Base-by-base conservation (phyloP, 2,329 filamentous ascomycete species). In the Dothideomycetes sp. region DNA sequence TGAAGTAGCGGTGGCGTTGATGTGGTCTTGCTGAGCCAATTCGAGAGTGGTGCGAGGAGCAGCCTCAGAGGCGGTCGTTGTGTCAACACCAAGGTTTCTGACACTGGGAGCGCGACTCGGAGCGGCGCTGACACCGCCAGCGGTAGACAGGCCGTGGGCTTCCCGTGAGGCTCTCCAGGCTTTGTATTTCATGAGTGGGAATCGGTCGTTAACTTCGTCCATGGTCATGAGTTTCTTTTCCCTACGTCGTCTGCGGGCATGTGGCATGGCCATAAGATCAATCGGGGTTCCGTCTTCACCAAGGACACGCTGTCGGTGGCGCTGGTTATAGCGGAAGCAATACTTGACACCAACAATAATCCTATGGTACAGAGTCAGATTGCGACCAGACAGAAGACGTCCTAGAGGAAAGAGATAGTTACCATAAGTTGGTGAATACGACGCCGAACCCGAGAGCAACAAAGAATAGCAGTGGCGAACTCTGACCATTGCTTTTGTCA, bases 321-420 rank as follows among this genome's bases (percentile, higher is more conserved):
- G 82, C 52, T 91, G 88, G 63, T 96, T 96, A 63, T 98, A 96
- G 53, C 91, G 77, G 65, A 98, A 98, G 67, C 91, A 98, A 64
- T 98, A 98, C 67, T 98, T 98, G 47, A 98, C 91, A 52, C 91
- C 91, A 46, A 98, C 91, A 53, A 98, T 98, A 55, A 98, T 98
- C 91, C 91, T 98, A 55, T 13, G 39, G 34, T 2, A 24, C 13
- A 8, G 11, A 7, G 29, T 40, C 15, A 43, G 16, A 33, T 25
- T 12, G 5, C 16, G 13, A 22, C 29, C 20, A 42, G 41, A 22
- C 12, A 20, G 17, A 29, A 41, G 35, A 17, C 41, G 34, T 28
- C 25, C 45, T 34, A 35, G 33, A 32, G 11, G 16, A 16, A 11
- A 38, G 13, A 31, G n/a, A n/a, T 31, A 62, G 82, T 69, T 73